Conservation (phyloP, 352 stramenopile genomes). For the Blastocystis sp. region DNA sequence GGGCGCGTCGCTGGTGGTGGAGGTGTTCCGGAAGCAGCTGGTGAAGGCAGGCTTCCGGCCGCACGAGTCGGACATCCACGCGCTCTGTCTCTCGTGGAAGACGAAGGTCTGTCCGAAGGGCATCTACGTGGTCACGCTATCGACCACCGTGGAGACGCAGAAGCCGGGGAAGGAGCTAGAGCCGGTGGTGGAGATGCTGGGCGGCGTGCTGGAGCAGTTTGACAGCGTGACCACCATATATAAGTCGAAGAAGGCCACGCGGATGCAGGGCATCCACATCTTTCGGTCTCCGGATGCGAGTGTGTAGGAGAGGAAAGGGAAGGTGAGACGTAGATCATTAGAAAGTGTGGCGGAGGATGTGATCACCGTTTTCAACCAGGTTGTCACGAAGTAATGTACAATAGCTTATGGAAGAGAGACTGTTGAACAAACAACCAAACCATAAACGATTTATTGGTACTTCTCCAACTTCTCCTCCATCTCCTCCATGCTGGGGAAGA, state of each 20-base stretch:
- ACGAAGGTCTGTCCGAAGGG: conserved; percentile 85
- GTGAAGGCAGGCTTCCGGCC: conserved; percentile 26
- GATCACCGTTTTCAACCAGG: background rate
- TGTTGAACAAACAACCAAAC: conserved; percentile 2
- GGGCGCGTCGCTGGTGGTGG: conserved; percentile 90
- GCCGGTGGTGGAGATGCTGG: conserved; percentile 83
- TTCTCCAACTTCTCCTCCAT: conserved; percentile 16
- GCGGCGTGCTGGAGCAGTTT: conserved; percentile 87
- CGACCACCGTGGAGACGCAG: conserved; percentile 86
- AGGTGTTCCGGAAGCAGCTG: conserved; percentile 81
- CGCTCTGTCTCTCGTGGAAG: conserved; percentile 82
- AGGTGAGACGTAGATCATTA: background rate
- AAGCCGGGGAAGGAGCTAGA: conserved; percentile 85
- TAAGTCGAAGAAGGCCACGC: background rate
- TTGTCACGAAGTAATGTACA: background rate
- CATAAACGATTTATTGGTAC: conserved; percentile 46
- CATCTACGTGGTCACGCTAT: conserved; percentile 96
- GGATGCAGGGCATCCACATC: conserved; percentile 31
- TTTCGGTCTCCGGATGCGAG: conserved; percentile 12
- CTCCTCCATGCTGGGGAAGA: conserved; percentile 5
- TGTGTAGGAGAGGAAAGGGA: background rate
- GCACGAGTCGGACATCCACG: conserved; percentile 78
- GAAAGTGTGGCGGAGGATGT: conserved; percentile 42
- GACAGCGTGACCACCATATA: conserved; percentile 70
- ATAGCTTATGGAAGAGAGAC: background rate